These are phyloP conservation scores for Cercospora berteroae DNA, from an alignment of 2,329 filamentous ascomycete species.

Conservation along the genomic window DNA sequence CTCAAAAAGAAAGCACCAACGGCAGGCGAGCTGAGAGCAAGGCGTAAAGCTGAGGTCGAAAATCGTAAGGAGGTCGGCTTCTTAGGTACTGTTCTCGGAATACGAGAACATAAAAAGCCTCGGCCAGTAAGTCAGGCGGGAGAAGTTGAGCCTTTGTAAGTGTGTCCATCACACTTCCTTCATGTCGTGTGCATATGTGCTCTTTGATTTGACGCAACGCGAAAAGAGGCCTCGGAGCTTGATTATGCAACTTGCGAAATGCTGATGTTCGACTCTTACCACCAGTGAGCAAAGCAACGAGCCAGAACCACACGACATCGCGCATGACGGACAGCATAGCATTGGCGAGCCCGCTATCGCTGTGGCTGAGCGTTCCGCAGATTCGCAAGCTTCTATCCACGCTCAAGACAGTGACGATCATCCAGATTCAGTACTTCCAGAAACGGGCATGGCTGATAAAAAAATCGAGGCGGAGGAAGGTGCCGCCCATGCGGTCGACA, in stretches of 20 bases:
- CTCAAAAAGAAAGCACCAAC: slow-evolving; percentile 10
- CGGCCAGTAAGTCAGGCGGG: not conserved
- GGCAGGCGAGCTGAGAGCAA: slow-evolving; percentile 8
- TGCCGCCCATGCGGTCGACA: not conserved
- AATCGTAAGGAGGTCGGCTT: slow-evolving; percentile 12
- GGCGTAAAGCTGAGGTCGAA: slow-evolving; percentile 8
- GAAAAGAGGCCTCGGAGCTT: no score
- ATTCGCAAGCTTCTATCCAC: not conserved
- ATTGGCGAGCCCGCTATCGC: not conserved
- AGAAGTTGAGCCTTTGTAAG: not conserved
- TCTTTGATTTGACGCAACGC: not conserved
- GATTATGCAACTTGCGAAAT: not conserved
- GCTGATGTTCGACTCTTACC: not conserved
- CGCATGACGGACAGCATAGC: not conserved
- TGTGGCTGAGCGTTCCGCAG: not conserved
- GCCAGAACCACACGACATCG: not conserved
- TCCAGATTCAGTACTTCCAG: not conserved
- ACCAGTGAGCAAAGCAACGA: not conserved
- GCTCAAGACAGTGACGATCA: not conserved
- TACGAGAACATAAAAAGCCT: not conserved
- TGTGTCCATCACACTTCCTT: not conserved
- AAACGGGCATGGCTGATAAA: not conserved
- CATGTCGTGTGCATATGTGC: not conserved
- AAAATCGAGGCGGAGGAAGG: not conserved
- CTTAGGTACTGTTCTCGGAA: slow-evolving; percentile 7